Evolutionary conservation across 305 asterid species (phyloP), one percentile per base, ranked within the genome.

Genomic region (Fraxinus floribunda): DNA sequence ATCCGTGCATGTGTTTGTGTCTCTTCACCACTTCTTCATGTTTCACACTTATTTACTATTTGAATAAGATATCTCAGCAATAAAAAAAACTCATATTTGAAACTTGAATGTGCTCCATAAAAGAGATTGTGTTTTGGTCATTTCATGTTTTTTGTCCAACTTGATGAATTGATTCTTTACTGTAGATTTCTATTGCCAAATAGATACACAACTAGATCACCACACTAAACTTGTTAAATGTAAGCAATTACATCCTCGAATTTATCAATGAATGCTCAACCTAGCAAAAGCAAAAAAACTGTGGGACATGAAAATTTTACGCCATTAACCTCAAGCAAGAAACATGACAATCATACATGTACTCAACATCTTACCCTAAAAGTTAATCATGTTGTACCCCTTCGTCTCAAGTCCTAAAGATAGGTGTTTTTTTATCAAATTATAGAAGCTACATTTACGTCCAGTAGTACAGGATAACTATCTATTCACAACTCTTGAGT

Each of bases 181-280:
- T 74, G 41, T 46, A 5, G 52, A 35, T 32, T 71, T 39, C 49
- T 30, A 55, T 41, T 80, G 80, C 55, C 62, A 26, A 49, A 76
- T 22, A 36, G 79, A 72, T 30, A 78, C 35, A 80, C 26, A 60
- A 35, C 60, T 62, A 82, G 49, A 70, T 52, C 76, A 36, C 60
- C 70, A 13, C 18, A 30, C 77, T 75, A 41, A 30, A 35, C 38
- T 39, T 32, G 66, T 10, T 74, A 15, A 34, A 2, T 20, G 38
- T 77, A 49, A 52, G 79, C 60, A 44, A 16, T 4, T 71, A 60
- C 39, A 60, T 72, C 75, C 44, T 2, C 32, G 77, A 75, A 75
- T 26, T 78, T 32, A 16, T 26, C 57, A 66, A 49, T 36, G 34
- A 30, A 29, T 68, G 4, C 75, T 68, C 24, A 38, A 76, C 75